phyloP scores from a whole-genome alignment of 75 land plant genomes.

The Cryptomeria japonica region DNA sequence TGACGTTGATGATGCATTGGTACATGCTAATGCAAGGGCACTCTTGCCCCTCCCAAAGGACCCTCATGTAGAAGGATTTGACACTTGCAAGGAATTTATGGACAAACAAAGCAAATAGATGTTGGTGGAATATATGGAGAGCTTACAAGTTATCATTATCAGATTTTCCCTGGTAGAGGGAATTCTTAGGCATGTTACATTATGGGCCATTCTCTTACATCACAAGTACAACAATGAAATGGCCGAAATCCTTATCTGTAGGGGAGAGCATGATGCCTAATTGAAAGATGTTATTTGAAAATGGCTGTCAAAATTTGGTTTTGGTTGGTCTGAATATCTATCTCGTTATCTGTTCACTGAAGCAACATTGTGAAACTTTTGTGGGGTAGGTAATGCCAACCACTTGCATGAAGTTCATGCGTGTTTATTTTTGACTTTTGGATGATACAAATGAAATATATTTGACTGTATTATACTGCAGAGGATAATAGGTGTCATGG shows the following conservation, averaged over 20 bases:
- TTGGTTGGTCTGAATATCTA: neutral
- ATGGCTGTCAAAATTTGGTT: neutral
- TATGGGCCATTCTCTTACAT: neutral
- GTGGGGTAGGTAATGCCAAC: neutral
- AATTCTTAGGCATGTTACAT: neutral
- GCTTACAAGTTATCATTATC: neutral
- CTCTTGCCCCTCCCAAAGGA: too few species aligned
- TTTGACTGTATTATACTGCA: neutral
- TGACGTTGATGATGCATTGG: too few species aligned
- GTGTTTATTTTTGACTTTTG: neutral
- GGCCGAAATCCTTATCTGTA: neutral
- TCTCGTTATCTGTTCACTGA: neutral
- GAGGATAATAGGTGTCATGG: neutral
- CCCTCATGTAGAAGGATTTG: too few species aligned
- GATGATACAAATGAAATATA: neutral
- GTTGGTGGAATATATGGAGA: too few species aligned
- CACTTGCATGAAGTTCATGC: neutral
- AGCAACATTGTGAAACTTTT: neutral
- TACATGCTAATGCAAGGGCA: too few species aligned
- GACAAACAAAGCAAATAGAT: too few species aligned
- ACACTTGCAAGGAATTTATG: too few species aligned
- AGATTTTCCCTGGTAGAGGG: neutral
- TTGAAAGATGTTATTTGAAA: neutral
- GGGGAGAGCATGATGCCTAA: neutral
- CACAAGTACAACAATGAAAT: neutral